A percentile compares a stretch with the other conserved stretches of the same genome.
These are phyloP conservation scores for Solanum pinnatisectum DNA, from an alignment of 257 asterid species.

Conservation along the genomic window DNA sequence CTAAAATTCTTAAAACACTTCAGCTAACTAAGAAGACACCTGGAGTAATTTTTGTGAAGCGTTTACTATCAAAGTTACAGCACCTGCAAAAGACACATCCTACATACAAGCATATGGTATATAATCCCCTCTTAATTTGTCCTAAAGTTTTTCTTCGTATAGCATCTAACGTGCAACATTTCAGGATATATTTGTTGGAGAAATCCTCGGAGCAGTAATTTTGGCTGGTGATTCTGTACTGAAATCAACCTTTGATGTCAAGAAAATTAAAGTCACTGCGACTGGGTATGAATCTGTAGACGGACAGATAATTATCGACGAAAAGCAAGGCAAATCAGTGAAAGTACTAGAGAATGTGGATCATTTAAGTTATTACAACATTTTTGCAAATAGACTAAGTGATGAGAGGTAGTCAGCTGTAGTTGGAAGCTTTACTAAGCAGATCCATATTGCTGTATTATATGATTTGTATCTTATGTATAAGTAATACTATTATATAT, in stretches of 20 bases:
- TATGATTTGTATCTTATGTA: too few species aligned
- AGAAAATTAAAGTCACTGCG: constrained; percentile 31
- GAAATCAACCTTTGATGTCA: constrained; percentile 19
- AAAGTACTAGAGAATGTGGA: constrained; percentile 44
- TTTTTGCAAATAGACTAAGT: constrained; percentile 43
- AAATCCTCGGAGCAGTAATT: constrained; percentile 65
- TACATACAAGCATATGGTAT: constrained; percentile 65
- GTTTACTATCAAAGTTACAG: constrained; percentile 42
- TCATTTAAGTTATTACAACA: constrained; percentile 27
- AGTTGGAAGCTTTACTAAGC: constrained; percentile 59
- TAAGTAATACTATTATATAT: too few species aligned
- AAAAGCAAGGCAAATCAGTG: constrained; percentile 34
- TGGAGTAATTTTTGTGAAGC: constrained; percentile 33
- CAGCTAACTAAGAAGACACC: constrained; percentile 42
- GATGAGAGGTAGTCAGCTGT: constrained; percentile 50
- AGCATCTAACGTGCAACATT: neutral
- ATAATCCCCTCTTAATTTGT: neutral
- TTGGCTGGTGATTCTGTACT: constrained; percentile 34
- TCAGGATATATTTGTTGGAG: constrained; percentile 71
- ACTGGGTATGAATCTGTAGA: constrained; percentile 49
- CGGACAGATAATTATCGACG: constrained; percentile 31
- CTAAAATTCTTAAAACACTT: constrained; percentile 15
- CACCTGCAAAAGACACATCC: constrained; percentile 26
- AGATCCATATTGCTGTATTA: constrained; percentile 2
- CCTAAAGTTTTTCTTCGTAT: neutral